These are phyloP conservation scores for Sporormia fimetaria DNA, from an alignment of 495 filamentous ascomycete species.

Conservation along the genomic window DNA sequence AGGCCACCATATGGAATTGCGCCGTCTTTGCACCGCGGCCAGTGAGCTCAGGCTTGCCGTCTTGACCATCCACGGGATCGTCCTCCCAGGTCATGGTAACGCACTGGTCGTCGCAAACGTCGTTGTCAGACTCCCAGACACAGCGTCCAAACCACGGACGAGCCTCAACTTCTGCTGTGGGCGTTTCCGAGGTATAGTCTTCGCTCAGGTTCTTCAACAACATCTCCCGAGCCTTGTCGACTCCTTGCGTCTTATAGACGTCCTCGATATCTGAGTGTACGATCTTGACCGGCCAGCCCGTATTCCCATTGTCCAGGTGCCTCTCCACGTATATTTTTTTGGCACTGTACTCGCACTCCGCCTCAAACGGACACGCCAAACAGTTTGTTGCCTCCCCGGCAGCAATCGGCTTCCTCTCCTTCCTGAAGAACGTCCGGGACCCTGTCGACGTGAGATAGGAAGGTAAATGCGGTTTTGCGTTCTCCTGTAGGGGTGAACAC, in stretches of 20 bases:
- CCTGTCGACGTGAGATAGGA: slow-evolving; percentile 60
- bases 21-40: slow-evolving; percentile 68
- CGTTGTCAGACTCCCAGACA: slow-evolving; percentile 85
- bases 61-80: slow-evolving; percentile 34
- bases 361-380: slow-evolving; percentile 61
- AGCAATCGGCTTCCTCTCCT: slow-evolving; percentile 54
- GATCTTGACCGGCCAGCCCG: slow-evolving; percentile 73
- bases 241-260: slow-evolving; percentile 32
- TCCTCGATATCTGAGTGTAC: slow-evolving; percentile 88
- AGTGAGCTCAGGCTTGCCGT: slow-evolving; percentile 12
- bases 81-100: slow-evolving; percentile 81
- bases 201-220: slow-evolving; percentile 47
- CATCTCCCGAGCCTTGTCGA: slow-evolving; percentile 34
- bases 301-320: slow-evolving; percentile 49
- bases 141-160: slow-evolving; percentile 85
- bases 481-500: slow-evolving; percentile 41
- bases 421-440: slow-evolving; percentile 60
- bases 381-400: slow-evolving; percentile 82
- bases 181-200: slow-evolving; percentile 50
- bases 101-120: slow-evolving; percentile 82
- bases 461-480: slow-evolving; percentile 54
- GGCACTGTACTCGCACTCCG: slow-evolving; percentile 70
- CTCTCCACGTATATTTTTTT: slow-evolving; percentile 60
- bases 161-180: slow-evolving; percentile 43
- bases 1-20: slow-evolving; percentile 85